Evolutionary conservation across 2,329 filamentous ascomycete species (phyloP), one percentile per base, ranked within the genome.

Genomic region (Colletotrichum sp.): DNA sequence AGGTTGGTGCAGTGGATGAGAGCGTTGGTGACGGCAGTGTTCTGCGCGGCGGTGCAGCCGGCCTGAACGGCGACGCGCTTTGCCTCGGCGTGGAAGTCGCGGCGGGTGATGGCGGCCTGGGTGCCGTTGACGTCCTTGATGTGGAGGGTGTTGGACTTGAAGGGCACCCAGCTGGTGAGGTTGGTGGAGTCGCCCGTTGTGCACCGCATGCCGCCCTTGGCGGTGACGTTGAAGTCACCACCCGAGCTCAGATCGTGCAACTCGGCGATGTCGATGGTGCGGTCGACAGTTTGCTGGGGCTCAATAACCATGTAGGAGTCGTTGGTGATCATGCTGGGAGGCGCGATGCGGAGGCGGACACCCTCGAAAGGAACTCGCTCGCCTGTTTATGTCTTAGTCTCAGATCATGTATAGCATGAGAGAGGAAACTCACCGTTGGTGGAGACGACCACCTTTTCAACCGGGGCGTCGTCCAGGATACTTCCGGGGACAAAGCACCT

Each of bases 81-180:
- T 18, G 75, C 69, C 52, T 67, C 82, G 79, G 58, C 58, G 71
- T 85, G 75, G 70, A 89, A 87, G 32, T 86, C 82, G 26, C 85
- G 85, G 78, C 87, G 84, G 30, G 87, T 85, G 43, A 86, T 83
- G 38, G 86, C 85, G n/a, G 91, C 91, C 67, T 87, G 79, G 13
- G 83, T 83, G 43, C 88, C 91, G 78, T 93, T 88, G 52, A 94
- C 85, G n/a, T 86, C 81, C n/a, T 66, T 61, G 76, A 92, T 85
- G 64, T 85, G 86, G 67, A 93, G 83, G 64, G 86, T 86, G 83
- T 93, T 93, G 79, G 89, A 91, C 48, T 85, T 84, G 83, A 88
- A 93, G 16, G 86, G 80, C 12, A 93, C 80, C 61, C 86, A 85
- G 48, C 88, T 90, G 9, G 85, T 82, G 67, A 93, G 85, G 60